These are phyloP conservation scores for Coffea canephora DNA, from an alignment of 257 asterid genomes.

Conservation along the genomic window DNA sequence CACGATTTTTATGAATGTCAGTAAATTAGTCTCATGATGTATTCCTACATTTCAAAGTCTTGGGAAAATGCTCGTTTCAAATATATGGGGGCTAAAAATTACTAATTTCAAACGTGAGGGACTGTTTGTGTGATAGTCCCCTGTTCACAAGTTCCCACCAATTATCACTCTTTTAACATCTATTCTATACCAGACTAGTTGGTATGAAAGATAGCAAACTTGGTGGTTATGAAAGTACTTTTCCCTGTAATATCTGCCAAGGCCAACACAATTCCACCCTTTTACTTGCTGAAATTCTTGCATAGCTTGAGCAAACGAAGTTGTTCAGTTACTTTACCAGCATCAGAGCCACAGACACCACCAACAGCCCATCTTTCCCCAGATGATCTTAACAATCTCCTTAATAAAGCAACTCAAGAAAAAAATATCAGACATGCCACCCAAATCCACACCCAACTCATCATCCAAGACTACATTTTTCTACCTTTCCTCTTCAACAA, in stretches of 20 bases:
- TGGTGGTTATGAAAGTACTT: conserved; percentile 23
- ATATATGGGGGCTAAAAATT: no score
- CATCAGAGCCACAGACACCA: not conserved
- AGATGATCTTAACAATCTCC: conserved; percentile 31
- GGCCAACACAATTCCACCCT: not conserved
- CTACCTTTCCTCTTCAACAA: conserved; percentile 39
- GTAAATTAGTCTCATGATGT: no score
- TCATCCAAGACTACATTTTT: conserved; percentile 28
- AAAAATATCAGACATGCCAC: conserved; percentile 30
- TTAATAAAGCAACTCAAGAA: conserved; percentile 24
- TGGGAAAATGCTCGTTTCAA: no score
- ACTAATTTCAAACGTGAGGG: no score
- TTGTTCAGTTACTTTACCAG: not conserved
- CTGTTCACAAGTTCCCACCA: no score
- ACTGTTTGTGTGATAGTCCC: no score
- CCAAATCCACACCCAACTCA: conserved; percentile 53
- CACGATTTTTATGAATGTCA: no score
- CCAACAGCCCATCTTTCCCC: conserved; percentile 15
- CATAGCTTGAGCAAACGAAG: conserved; percentile 14
- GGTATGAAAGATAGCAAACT: not conserved
- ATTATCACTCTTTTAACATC: not conserved
- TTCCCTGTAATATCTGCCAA: conserved; percentile 7
- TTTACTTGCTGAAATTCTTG: not conserved
- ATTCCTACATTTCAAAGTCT: no score
- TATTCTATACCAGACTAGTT: not conserved